These are phyloP conservation scores for Mycosarcoma maydis DNA, from an alignment of 1,284 basidiomycete genomes.

Conservation along the genomic window DNA sequence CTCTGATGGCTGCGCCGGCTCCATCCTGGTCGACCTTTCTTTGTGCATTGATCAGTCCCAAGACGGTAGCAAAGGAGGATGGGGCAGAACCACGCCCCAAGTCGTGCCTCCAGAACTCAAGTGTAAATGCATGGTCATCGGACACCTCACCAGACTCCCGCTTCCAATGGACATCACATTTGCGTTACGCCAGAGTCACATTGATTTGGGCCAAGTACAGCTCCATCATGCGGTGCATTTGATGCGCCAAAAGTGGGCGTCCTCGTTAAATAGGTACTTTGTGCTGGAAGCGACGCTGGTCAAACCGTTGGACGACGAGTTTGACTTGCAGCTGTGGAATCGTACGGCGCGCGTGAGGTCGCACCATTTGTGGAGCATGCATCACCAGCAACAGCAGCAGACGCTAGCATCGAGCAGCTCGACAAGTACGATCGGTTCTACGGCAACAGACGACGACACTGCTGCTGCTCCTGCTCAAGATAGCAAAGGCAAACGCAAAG, in stretches of 20 bases:
- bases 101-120: constrained; percentile 20
- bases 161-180: constrained; percentile 4
- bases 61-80: not conserved
- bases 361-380: constrained; percentile 13
- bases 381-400: not conserved
- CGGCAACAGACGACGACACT: no score
- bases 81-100: not conserved
- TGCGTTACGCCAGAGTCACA: not conserved
- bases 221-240: not conserved
- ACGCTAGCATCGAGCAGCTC: no score
- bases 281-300: constrained; percentile 25
- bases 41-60: constrained; percentile 15
- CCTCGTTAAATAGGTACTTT: constrained; percentile 29
- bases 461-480: not conserved
- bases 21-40: constrained; percentile 26
- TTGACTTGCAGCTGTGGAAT: constrained; percentile 34
- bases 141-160: constrained; percentile 2
- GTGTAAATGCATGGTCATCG: constrained; percentile 26
- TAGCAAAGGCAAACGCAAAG: constrained; percentile 25
- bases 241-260: not conserved
- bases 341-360: constrained; percentile 24
- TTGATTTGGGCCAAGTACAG: not conserved
- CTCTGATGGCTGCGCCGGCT: not conserved
- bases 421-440: no score
- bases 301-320: constrained; percentile 13